phyloP scores from a whole-genome alignment of 1,284 basidiomycete genomes.

The Naganishia sp. region DNA sequence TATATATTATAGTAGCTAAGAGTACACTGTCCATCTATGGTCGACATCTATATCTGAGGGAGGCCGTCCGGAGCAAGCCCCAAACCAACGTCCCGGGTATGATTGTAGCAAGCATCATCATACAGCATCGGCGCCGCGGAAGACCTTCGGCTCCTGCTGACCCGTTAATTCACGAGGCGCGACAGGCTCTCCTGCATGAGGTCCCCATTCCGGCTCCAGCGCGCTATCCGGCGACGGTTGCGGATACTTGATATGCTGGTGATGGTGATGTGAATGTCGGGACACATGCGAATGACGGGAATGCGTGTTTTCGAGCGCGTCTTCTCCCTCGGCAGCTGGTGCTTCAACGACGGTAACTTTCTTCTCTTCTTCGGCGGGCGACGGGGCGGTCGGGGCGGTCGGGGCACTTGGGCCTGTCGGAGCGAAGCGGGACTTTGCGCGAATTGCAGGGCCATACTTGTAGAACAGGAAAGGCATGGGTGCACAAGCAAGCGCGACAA shows the following conservation, averaged over 20 bases:
- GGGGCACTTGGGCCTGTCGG: constrained; percentile 27
- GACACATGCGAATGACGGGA: constrained; percentile 23
- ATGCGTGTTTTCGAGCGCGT: constrained; percentile 6
- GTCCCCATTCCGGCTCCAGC: constrained; percentile 43
- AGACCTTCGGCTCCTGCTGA: constrained; percentile 15
- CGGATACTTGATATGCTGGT: constrained; percentile 28
- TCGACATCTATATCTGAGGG: not conserved
- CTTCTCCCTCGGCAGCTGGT: not conserved
- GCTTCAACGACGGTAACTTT: constrained; percentile 15
- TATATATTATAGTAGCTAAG: constrained; percentile 2
- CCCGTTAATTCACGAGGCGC: constrained; percentile 15
- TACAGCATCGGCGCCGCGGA: constrained; percentile 13
- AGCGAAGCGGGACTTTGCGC: constrained; percentile 44
- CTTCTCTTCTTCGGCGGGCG: constrained; percentile 8
- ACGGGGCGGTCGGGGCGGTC: not conserved
- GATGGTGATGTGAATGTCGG: constrained; percentile 17
- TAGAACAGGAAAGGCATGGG: constrained; percentile 60
- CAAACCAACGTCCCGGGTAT: not conserved
- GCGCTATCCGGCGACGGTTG: constrained; percentile 37
- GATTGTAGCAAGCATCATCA: not conserved
- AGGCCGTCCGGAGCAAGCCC: not conserved
- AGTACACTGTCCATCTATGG: not conserved
- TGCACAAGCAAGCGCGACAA: constrained; percentile 61
- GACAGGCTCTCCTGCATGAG: constrained; percentile 41
- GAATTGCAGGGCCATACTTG: constrained; percentile 49